Conservation (phyloP, 192 early-diverging fungal species). For the Pilobolus umbonatus region DNA sequence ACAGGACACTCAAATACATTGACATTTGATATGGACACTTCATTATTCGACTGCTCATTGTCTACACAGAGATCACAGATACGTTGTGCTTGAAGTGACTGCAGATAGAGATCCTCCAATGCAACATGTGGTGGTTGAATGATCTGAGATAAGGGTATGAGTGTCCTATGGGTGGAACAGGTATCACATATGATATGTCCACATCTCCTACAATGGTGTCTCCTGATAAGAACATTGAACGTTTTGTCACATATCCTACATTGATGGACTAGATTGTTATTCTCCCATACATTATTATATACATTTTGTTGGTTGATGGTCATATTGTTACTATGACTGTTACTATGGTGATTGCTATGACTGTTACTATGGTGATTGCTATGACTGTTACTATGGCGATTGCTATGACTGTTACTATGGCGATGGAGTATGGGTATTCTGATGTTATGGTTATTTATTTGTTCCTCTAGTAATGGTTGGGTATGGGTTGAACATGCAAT, state of each 20-base stretch:
- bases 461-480: background rate
- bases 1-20: constrained; percentile 74
- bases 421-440: background rate
- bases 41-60: constrained; percentile 2
- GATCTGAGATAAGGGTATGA: constrained; percentile 10
- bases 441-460: background rate
- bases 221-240: constrained; percentile 21
- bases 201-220: constrained; percentile 24
- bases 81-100: constrained; percentile 15
- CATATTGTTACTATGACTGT: background rate
- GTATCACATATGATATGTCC: constrained; percentile 22
- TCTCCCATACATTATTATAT: constrained; percentile 7
- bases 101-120: constrained; percentile 1
- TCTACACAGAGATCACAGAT: constrained; percentile 19
- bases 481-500: background rate
- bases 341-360: background rate
- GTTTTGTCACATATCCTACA: constrained; percentile 14
- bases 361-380: background rate
- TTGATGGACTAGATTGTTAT: constrained; percentile 9
- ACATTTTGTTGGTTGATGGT: background rate
- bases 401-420: background rate
- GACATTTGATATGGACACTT: constrained; percentile 25
- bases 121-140: background rate
- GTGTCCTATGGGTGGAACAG: constrained; percentile 18
- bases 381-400: background rate